Base-by-base conservation (phyloP, 177 flowering plant genomes). In the Vitis hybrid region DNA sequence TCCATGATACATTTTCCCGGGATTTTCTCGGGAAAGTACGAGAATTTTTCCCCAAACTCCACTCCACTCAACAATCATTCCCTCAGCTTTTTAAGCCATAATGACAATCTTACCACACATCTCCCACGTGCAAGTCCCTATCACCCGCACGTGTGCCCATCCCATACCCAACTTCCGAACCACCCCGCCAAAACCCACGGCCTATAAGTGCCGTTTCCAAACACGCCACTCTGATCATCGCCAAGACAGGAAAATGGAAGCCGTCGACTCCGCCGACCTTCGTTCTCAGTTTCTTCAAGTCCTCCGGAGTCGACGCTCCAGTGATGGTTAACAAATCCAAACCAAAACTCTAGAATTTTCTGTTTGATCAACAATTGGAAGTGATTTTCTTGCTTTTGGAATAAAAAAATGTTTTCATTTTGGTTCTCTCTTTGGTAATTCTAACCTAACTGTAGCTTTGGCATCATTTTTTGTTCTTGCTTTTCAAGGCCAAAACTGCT, bases 241-340 rank as follows among this genome's bases (percentile, higher is more conserved):
- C 7, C 17, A 1, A 4, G 54, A 63, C 19, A 27, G 32, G 55
- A 18, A 66, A 64, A 60, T 66, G 66, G 78, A 67, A 48, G 18
- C 68, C 18, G 13, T 52, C 17, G 74, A 75, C 14, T 80, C 75
- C 18, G 74, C 62, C 27, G 66, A 74, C 73, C 80, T 91, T 14
- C 84, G 93, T 4, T 77, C 75, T 11, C 77, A 84, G 21, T 89
- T 91, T 62, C 73, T 89, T 12, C 66, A 78, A 7, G 64, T 83
- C 19, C 84, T 91, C 5, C 89, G 85, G 32, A 75, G 82, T 65
- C 83, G 93, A 40, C 81, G 96, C 56, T 67, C 87, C 6, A 69
- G 62, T 4, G 84, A 89, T 86, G 46, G 62, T 6, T 27, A 32
- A 40, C 46, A 40, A 40, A 7, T 40, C 7, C 46, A 40, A 40